Evolutionary conservation across 169 alveolate species (phyloP), one percentile per base, ranked within the genome.

Genomic region (Cryptosporidium canis): DNA sequence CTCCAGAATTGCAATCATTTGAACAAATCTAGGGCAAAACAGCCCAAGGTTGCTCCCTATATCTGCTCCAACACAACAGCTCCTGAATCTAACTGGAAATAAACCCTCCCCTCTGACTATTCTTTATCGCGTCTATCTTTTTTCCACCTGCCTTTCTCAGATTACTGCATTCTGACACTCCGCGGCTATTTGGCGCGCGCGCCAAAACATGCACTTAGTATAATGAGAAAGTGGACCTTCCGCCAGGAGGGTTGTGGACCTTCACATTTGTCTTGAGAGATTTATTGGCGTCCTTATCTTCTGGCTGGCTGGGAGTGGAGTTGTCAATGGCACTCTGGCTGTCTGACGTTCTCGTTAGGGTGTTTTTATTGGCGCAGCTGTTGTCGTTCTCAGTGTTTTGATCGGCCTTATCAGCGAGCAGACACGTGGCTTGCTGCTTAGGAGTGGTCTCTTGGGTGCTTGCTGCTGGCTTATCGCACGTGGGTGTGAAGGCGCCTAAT

Each of bases 211-310:
- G 68, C 27, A 37, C 9, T 56, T 58, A 77, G 29, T 39, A 55
- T 56, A 77, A 66, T 7, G 87, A 58, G 33, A 77, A 61, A 18
- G 87, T 43, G 2, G 87, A 77, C 24, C 58, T 77, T 5, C 87
- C 87, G 9, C 87, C 87, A 1, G 87, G 87, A 41, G 87, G 87
- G 11, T 77, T 77, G 35, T 77, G 87, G 8, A 77, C 72, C 41
- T 37, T 61, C 14, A 77, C 72, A 35, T 55, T 77, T 0, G 87
- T 77, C 58, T 77, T 77, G 37, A 77, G 31, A 4, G 3, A 33
- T 3, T 9, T 21, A 77, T 31, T 51, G 12, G 24, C 5, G 29
- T n/a, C n/a, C 9, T 18, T 18, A 33, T 6, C 21, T 33, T 0
- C 67, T 18, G 21, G 24, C 33, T 61, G 68, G n/a, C n/a, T n/a